A percentile compares a stretch with the other conserved stretches of the same genome.
Evolutionary conservation across 768 basidiomycete species (phyloP).

Genomic region (Suillus clintonianus): DNA sequence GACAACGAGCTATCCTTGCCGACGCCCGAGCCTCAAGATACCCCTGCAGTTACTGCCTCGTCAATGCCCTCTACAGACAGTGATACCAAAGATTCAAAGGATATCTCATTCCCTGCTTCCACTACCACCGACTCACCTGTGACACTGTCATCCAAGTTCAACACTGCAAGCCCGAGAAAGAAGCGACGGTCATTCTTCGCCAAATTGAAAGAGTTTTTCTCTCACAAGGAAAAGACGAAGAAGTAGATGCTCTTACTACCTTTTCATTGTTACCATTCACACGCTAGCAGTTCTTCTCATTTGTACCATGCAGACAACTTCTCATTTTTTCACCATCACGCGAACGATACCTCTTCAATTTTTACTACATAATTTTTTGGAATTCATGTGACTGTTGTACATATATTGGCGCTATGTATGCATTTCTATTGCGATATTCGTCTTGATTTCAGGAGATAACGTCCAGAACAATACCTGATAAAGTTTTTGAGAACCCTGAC

Average conservation of each 20-base stretch:
- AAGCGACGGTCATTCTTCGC: slow-evolving; percentile 56
- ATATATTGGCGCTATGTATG: slow-evolving; percentile 7
- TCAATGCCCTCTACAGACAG: not conserved
- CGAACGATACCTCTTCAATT: slow-evolving; percentile 12
- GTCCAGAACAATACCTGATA: slow-evolving; percentile 46
- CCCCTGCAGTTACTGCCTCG: not conserved
- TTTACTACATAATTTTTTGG: slow-evolving; percentile 11
- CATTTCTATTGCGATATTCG: not conserved
- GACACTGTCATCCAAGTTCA: slow-evolving; percentile 37
- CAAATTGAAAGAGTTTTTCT: slow-evolving; percentile 53
- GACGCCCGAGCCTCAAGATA: not conserved
- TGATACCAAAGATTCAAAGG: slow-evolving; percentile 3
- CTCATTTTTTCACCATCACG: slow-evolving; percentile 19
- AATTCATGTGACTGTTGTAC: slow-evolving; percentile 15
- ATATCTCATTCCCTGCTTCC: slow-evolving; percentile 23
- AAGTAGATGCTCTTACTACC: slow-evolving; percentile 26
- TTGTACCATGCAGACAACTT: slow-evolving; percentile 7
- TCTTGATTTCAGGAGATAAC: slow-evolving; percentile 29
- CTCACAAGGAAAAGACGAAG: slow-evolving; percentile 46
- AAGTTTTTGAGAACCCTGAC: slow-evolving; percentile 6
- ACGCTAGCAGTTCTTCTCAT: not conserved
- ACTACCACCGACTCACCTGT: slow-evolving; percentile 14
- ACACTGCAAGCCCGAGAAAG: slow-evolving; percentile 42
- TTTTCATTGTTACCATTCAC: not conserved
- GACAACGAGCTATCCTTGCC: not conserved